These are phyloP conservation scores for Phytophthora podocarpi DNA, from an alignment of 352 stramenopile species.

Conservation along the genomic window DNA sequence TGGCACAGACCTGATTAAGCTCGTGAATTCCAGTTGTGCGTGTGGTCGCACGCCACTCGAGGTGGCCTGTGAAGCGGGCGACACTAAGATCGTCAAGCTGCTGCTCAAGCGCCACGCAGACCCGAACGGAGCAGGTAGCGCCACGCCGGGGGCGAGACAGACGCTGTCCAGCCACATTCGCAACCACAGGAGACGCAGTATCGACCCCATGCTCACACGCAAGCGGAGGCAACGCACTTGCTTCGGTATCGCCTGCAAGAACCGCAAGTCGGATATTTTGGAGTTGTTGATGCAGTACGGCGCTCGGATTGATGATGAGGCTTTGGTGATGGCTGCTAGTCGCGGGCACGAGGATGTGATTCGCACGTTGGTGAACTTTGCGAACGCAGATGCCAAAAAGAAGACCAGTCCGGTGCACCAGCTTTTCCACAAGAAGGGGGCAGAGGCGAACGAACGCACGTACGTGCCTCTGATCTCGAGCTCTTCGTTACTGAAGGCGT, in stretches of 20 bases:
- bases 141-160: conserved; percentile 11
- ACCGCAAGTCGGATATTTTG: conserved; percentile 48
- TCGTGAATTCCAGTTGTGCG: conserved; percentile 69
- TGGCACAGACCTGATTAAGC: conserved; percentile 54
- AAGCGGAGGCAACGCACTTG: conserved; percentile 56
- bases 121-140: conserved; percentile 43
- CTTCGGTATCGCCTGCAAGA: conserved; percentile 55
- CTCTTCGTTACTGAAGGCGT: conserved; percentile 47
- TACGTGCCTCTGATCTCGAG: conserved; percentile 44
- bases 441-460: conserved; percentile 21
- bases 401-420: conserved; percentile 37
- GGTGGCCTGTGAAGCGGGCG: conserved; percentile 61
- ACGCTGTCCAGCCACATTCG: conserved; percentile 37
- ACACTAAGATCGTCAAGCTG: conserved; percentile 63
- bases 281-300: conserved; percentile 70
- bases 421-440: conserved; percentile 41
- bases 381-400: conserved; percentile 31
- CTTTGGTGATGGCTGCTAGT: conserved; percentile 50
- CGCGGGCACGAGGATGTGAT: conserved; percentile 51
- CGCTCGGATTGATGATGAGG: conserved; percentile 63
- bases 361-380: conserved; percentile 42
- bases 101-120: conserved; percentile 65
- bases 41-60: conserved; percentile 77
- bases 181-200: conserved; percentile 34
- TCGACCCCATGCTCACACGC: conserved; percentile 17